Evolutionary conservation across 2,329 filamentous ascomycete genomes (phyloP).

Genomic region (Claviceps maximensis): DNA sequence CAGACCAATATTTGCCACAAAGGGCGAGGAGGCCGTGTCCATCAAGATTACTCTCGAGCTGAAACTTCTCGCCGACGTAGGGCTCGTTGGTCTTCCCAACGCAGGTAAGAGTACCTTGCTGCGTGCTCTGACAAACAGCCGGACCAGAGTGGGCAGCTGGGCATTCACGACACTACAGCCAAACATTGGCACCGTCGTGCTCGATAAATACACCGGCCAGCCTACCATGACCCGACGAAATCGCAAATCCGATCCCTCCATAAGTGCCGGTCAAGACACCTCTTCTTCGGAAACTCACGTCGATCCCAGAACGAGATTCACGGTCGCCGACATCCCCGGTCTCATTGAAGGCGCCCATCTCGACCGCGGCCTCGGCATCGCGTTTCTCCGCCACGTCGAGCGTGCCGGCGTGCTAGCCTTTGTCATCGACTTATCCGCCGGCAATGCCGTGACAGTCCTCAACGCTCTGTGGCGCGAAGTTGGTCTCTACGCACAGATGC

Average conservation of each 20-base stretch:
- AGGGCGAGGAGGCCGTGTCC: conserved; percentile 65
- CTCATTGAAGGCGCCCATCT: conserved; percentile 86
- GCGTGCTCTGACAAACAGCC: conserved; percentile 74
- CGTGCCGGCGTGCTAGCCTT: conserved; percentile 87
- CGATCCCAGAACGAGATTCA: conserved; percentile 63
- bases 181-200: conserved; percentile 88
- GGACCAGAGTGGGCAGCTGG: conserved; percentile 84
- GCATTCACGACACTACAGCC: conserved; percentile 92
- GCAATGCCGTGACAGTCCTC: conserved; percentile 66
- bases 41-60: conserved; percentile 79
- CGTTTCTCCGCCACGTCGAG: conserved; percentile 88
- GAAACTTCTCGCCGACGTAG: conserved; percentile 89
- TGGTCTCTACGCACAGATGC: conserved; percentile 66
- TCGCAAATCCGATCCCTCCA: conserved; percentile 7
- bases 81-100: conserved; percentile 87
- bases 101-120: conserved; percentile 91
- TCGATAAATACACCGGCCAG: conserved; percentile 74
- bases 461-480: conserved; percentile 84
- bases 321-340: conserved; percentile 90
- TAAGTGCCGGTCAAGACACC: conserved; percentile 40
- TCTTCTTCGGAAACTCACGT: conserved; percentile 25
- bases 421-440: conserved; percentile 72
- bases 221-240: conserved; percentile 30
- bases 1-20: conserved; percentile 77
- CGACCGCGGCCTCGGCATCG: conserved; percentile 79